Conservation (phyloP, 78 protist species). For the Planoprotostelium fungivorum region DNA sequence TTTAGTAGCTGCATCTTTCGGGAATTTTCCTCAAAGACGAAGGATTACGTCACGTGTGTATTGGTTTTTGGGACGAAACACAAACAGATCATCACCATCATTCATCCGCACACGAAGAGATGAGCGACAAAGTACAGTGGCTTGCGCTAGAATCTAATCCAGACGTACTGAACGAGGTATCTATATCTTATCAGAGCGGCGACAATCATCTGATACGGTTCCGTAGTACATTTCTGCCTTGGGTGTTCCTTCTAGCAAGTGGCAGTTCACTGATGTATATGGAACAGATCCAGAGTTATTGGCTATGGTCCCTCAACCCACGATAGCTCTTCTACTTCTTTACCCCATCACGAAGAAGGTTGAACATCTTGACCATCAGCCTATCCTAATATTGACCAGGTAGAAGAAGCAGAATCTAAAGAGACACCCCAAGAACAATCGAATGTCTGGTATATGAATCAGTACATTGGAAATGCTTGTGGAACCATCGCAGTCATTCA, state of each 20-base stretch:
- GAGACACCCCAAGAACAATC: slow-evolving; percentile 31
- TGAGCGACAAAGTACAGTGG: slow-evolving; percentile 45
- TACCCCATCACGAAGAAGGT: slow-evolving; percentile 77
- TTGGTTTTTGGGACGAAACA: too few species aligned
- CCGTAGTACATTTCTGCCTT: slow-evolving; percentile 39
- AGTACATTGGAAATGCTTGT: slow-evolving; percentile 91
- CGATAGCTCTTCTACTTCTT: slow-evolving; percentile 80
- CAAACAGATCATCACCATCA: too few species aligned
- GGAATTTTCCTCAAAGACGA: too few species aligned
- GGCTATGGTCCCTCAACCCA: slow-evolving; percentile 88
- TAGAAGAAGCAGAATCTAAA: slow-evolving; percentile 9
- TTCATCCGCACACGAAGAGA: too few species aligned
- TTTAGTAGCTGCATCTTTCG: too few species aligned
- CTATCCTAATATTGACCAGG: slow-evolving; percentile 2
- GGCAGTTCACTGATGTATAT: slow-evolving; percentile 73
- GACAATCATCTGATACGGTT: background rate
- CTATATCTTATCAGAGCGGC: background rate
- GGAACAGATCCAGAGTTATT: slow-evolving; percentile 85
- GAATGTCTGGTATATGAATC: slow-evolving; percentile 63
- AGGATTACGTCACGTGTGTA: too few species aligned
- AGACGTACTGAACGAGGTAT: slow-evolving; percentile 66
- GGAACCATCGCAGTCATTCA: slow-evolving; percentile 90
- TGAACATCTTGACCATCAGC: background rate
- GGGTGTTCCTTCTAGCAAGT: slow-evolving; percentile 54
- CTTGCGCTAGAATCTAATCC: slow-evolving; percentile 89